Evolutionary conservation across 2,329 filamentous ascomycete species (phyloP).

Genomic region (Trichophyton verrucosum): DNA sequence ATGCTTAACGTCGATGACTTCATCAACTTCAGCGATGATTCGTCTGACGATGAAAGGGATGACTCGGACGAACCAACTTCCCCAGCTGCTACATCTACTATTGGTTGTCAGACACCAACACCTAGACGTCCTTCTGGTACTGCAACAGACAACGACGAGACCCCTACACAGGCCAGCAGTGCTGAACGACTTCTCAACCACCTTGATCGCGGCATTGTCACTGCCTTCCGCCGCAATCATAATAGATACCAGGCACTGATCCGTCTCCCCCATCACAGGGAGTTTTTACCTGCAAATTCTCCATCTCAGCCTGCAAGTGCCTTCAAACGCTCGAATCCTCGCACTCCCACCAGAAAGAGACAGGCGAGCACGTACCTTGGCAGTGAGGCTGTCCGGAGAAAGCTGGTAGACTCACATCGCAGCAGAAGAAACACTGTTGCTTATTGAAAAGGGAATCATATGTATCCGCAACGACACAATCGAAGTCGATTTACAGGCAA

Average conservation of each 20-base stretch:
- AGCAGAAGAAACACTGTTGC: conserved; percentile 24
- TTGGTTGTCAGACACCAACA: conserved; percentile 23
- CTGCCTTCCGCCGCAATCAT: conserved; percentile 58
- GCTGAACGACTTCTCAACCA: conserved; percentile 49
- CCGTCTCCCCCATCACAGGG: conserved; percentile 35
- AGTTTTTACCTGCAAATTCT: conserved; percentile 35
- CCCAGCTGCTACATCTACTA: conserved; percentile 38
- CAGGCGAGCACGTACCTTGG: conserved; percentile 26
- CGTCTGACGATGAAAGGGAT: conserved; percentile 45
- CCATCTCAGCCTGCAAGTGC: conserved; percentile 32
- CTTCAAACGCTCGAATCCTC: conserved; percentile 31
- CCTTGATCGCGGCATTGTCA: conserved; percentile 59
- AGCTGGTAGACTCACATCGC: conserved; percentile 33
- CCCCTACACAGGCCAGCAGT: conserved; percentile 12
- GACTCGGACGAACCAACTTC: conserved; percentile 37
- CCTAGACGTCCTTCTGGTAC: conserved; percentile 23
- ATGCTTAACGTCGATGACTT: conserved; percentile 58
- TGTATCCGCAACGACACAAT: neutral
- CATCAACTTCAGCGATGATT: conserved; percentile 51
- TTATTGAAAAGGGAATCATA: conserved; percentile 13
- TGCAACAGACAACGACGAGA: neutral
- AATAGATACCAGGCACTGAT: conserved; percentile 39
- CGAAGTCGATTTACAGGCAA: neutral
- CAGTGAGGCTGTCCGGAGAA: conserved; percentile 33
- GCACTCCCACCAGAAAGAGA: conserved; percentile 31